Evolutionary conservation across 2,329 filamentous ascomycete species (phyloP).

Genomic region (Blastomyces percursus): DNA sequence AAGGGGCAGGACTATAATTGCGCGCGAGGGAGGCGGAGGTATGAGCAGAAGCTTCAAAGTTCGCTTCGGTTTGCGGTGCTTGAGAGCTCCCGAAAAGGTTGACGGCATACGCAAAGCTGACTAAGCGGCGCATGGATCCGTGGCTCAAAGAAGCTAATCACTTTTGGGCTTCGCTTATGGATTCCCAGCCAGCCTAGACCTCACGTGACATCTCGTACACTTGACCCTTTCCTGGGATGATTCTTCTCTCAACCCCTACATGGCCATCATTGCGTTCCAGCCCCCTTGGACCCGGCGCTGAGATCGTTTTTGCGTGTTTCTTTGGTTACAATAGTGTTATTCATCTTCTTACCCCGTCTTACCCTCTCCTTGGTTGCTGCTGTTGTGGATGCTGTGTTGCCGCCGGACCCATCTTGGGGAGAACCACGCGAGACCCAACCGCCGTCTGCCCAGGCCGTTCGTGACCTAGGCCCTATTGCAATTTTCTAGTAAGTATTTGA

Average conservation of each 20-base stretch:
- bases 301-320: slow-evolving; percentile 3
- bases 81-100: not conserved
- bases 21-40: not conserved
- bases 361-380: not conserved
- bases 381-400: slow-evolving; percentile 7
- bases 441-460: not conserved
- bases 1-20: not conserved
- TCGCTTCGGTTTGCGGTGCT: not conserved
- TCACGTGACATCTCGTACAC: slow-evolving; percentile 15
- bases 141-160: not conserved
- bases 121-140: not conserved
- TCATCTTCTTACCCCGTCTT: not conserved
- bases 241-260: not conserved
- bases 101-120: not conserved
- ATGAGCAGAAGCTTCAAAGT: not conserved
- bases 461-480: not conserved
- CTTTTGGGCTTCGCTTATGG: slow-evolving; percentile 1
- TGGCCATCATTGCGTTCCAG: slow-evolving; percentile 3
- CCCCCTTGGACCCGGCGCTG: not conserved
- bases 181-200: not conserved
- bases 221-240: slow-evolving; percentile 8
- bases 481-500: slow-evolving; percentile 3
- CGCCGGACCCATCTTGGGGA: slow-evolving; percentile 7
- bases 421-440: not conserved
- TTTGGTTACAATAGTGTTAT: slow-evolving; percentile 7